Percentiles rank a stretch among this genome's conserved stretches.
Evolutionary conservation across 257 asterid genomes (phyloP).

Genomic region (Solanum habrochaites): DNA sequence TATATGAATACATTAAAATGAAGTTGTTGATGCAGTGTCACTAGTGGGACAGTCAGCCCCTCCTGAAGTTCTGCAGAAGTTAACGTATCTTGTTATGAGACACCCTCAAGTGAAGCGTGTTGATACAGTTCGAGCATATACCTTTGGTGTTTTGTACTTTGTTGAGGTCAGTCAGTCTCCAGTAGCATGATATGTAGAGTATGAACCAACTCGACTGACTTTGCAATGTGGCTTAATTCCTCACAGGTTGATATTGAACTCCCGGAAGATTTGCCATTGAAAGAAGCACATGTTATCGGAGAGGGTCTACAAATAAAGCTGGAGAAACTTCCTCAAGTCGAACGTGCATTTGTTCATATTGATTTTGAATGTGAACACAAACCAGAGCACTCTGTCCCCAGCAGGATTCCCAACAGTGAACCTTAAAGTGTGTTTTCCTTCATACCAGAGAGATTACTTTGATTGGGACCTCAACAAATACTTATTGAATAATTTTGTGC

Average conservation of each 20-base stretch:
- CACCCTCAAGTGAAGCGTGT: slow-evolving; percentile 73
- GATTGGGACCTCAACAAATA: not conserved
- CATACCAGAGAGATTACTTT: not conserved
- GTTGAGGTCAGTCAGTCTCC: slow-evolving; percentile 71
- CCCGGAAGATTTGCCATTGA: slow-evolving; percentile 73
- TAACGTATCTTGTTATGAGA: slow-evolving; percentile 26
- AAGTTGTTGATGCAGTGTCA: slow-evolving; percentile 26
- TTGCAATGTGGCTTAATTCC: not conserved
- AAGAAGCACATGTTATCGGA: slow-evolving; percentile 79
- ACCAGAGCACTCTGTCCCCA: slow-evolving; percentile 77
- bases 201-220: not conserved
- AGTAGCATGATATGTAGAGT: not conserved
- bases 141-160: slow-evolving; percentile 78
- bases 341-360: slow-evolving; percentile 83
- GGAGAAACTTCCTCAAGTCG: slow-evolving; percentile 79
- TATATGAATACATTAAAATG: not conserved
- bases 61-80: slow-evolving; percentile 48
- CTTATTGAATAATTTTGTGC: not conserved
- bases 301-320: slow-evolving; percentile 68
- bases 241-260: slow-evolving; percentile 81
- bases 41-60: slow-evolving; percentile 70
- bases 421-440: slow-evolving; percentile 24
- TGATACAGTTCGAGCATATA: slow-evolving; percentile 93
- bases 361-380: slow-evolving; percentile 82
- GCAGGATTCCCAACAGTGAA: slow-evolving; percentile 58